Conservation (phyloP, 2,329 filamentous ascomycete species). For the Verticillium zaregamsianum region DNA sequence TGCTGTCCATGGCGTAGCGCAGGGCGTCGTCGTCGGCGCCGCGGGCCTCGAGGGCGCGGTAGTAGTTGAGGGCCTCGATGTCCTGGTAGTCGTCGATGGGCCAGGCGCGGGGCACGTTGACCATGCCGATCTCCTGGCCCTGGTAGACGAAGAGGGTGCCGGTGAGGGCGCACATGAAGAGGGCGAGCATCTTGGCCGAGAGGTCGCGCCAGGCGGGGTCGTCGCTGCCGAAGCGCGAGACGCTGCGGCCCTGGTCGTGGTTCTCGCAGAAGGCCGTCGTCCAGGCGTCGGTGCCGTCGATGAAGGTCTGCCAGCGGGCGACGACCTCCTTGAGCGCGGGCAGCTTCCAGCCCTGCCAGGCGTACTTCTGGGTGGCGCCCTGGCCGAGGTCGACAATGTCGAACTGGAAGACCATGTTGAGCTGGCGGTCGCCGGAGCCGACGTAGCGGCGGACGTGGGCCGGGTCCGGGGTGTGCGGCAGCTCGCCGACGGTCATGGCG, state of each 20-base stretch:
- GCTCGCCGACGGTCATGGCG: conserved; percentile 68
- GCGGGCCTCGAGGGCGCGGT: conserved; percentile 20
- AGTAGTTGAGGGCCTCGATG: conserved; percentile 46
- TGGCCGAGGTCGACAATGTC: conserved; percentile 59
- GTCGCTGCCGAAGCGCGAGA: conserved; percentile 49
- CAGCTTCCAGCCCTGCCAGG: conserved; percentile 40
- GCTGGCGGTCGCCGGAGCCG: conserved; percentile 50
- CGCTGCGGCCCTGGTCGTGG: conserved; percentile 53
- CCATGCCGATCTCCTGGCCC: conserved; percentile 55
- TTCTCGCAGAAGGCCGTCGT: conserved; percentile 58
- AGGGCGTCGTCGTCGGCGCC: conserved; percentile 21
- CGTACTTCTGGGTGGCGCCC: conserved; percentile 46
- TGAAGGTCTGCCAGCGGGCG: conserved; percentile 45
- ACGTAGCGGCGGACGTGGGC: conserved; percentile 56
- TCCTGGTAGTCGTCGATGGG: conserved; percentile 42
- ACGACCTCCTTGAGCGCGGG: conserved; percentile 44
- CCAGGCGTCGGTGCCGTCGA: conserved; percentile 50
- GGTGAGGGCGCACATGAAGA: conserved; percentile 40
- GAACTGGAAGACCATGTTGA: conserved; percentile 69
- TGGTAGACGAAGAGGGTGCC: conserved; percentile 55
- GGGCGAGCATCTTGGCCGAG: conserved; percentile 49
- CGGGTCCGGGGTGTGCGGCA: conserved; percentile 58
- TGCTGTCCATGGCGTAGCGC: conserved; percentile 41
- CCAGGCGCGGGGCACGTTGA: conserved; percentile 46
- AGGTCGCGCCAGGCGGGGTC: conserved; percentile 33